Evolutionary conservation across 306 rosid species (phyloP).

Genomic region (Rosa lucieae): DNA sequence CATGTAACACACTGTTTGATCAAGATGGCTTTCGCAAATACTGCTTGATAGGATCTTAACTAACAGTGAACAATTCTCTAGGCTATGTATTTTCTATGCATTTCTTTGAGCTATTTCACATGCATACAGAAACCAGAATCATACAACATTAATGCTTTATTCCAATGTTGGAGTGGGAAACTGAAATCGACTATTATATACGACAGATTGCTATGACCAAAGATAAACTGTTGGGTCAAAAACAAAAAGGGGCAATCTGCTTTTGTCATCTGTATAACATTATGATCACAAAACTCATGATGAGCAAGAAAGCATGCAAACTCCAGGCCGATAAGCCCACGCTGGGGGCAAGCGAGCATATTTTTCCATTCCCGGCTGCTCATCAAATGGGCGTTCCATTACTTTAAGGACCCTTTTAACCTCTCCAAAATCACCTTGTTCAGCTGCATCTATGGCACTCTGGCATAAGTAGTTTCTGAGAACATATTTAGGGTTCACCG

Average conservation of each 20-base stretch:
- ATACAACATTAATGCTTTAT: conserved; percentile 6
- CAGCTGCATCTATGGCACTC: conserved; percentile 94
- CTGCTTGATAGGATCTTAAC: no score
- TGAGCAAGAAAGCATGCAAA: conserved; percentile 98
- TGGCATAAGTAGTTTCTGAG: conserved; percentile 96
- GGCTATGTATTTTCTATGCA: neutral
- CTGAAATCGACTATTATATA: conserved; percentile 32
- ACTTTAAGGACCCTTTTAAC: conserved; percentile 73
- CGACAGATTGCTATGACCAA: conserved; percentile 9
- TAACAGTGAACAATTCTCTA: no score
- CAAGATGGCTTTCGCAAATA: neutral
- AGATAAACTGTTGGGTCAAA: neutral
- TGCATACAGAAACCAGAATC: neutral
- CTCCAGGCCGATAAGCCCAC: conserved; percentile 99
- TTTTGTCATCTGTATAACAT: conserved; percentile 22
- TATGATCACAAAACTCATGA: conserved; percentile 49
- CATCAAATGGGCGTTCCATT: conserved; percentile 87
- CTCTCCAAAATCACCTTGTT: conserved; percentile 87
- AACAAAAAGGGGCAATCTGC: neutral
- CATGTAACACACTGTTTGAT: neutral
- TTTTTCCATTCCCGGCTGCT: conserved; percentile 98
- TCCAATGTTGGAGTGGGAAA: neutral
- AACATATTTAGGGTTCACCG: conserved; percentile 83
- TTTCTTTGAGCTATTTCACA: neutral
- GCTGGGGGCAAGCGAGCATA: conserved; percentile 98